Evolutionary conservation across 306 rosid genomes (phyloP).

Genomic region (Castanospermum australe): DNA sequence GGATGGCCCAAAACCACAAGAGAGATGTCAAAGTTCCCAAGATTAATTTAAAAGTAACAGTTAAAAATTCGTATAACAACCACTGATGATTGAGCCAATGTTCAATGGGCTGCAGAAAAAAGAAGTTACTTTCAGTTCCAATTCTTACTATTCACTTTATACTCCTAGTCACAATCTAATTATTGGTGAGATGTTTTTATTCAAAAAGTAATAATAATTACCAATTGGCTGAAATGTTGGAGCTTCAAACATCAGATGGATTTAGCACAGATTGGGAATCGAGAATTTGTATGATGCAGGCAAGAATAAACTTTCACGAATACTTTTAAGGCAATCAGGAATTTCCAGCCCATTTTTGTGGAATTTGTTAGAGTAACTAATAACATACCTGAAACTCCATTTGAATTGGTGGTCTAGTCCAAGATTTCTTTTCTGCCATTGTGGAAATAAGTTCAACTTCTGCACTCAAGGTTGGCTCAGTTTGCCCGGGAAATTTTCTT

Average conservation of each 20-base stretch:
- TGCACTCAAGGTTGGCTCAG: conserved; percentile 97
- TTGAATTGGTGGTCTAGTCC: conserved; percentile 98
- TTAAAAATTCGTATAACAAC: not conserved
- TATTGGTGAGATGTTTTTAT: not conserved
- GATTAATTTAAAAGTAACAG: not conserved
- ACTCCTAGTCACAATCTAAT: not conserved
- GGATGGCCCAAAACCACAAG: not conserved
- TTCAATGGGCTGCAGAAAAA: not conserved
- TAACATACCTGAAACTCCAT: conserved; percentile 94
- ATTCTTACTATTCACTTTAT: not conserved
- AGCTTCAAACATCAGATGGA: conserved; percentile 1
- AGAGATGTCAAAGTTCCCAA: not conserved
- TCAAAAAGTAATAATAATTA: not conserved
- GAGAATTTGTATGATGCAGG: not conserved
- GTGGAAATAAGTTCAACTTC: conserved; percentile 98
- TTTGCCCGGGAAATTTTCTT: conserved; percentile 94
- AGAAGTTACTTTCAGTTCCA: not conserved
- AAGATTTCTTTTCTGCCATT: conserved; percentile 86
- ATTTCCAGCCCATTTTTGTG: not conserved
- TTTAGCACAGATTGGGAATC: not conserved
- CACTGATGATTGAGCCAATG: not conserved
- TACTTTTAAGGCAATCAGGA: not conserved
- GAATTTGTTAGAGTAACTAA: conserved; percentile 1
- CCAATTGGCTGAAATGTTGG: not conserved
- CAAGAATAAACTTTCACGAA: not conserved